phyloP scores from a whole-genome alignment of 306 rosid genomes.

The Comarum palustre region DNA sequence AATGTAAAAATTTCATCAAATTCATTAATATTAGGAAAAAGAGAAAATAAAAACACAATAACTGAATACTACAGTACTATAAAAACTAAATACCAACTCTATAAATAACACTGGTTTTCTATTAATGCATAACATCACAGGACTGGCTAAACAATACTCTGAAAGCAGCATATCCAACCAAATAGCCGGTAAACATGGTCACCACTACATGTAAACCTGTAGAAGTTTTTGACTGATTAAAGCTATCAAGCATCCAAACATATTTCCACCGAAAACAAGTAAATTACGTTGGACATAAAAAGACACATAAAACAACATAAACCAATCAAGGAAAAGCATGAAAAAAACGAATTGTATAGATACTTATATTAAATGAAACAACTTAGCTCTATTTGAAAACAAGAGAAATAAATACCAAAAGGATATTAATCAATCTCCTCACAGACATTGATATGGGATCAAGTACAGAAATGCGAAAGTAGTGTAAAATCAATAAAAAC shows the following conservation, averaged over 20 bases:
- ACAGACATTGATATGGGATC: background rate
- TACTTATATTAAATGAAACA: conserved; percentile 1
- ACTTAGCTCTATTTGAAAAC: background rate
- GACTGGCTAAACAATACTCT: conserved; percentile 78
- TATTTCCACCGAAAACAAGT: background rate
- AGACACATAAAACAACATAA: background rate
- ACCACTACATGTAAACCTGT: conserved; percentile 79
- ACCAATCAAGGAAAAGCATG: background rate
- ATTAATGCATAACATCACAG: conserved; percentile 67
- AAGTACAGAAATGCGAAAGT: background rate
- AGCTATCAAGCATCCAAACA: conserved; percentile 14
- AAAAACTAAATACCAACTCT: background rate
- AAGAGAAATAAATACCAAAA: background rate
- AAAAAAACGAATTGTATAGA: background rate
- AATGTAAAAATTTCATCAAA: background rate
- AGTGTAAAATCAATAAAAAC: background rate
- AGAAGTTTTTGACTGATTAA: conserved; percentile 19
- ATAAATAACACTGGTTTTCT: background rate
- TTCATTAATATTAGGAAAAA: conserved; percentile 1
- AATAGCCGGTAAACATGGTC: conserved; percentile 83
- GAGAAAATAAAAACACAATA: background rate
- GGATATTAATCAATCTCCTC: background rate
- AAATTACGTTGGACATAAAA: background rate
- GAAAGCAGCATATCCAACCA: conserved; percentile 72
- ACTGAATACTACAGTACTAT: conserved; percentile 9